Conservation (phyloP, 139 green algal genomes). For the Coccomyxa sp. region DNA sequence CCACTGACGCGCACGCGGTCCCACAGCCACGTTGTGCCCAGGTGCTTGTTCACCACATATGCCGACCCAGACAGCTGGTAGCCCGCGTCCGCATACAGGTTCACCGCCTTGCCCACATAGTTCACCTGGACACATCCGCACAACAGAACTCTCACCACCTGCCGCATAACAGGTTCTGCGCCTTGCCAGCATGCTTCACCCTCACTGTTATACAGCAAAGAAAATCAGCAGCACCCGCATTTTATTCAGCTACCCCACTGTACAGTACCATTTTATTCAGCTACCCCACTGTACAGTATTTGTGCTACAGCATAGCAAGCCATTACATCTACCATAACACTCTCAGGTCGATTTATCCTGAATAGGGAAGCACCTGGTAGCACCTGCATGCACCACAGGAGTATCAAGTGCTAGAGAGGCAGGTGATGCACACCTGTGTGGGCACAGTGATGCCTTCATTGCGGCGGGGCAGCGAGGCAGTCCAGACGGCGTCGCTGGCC, state of each 20-base stretch:
- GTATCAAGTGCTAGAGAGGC: no score
- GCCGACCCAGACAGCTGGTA: slow-evolving; percentile 85
- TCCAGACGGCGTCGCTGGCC: slow-evolving; percentile 22
- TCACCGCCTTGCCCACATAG: slow-evolving; percentile 97
- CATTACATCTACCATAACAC: no score
- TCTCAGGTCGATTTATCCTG: no score
- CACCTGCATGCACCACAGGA: no score
- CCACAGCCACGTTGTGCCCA: slow-evolving; percentile 97
- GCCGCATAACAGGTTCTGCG: neutral
- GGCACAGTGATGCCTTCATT: slow-evolving; percentile 94
- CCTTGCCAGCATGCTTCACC: no score
- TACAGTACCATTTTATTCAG: no score
- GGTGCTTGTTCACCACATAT: slow-evolving; percentile 96
- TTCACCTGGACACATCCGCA: slow-evolving; percentile 77
- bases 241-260: no score
- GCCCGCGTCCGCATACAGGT: slow-evolving; percentile 90
- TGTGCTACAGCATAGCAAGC: no score
- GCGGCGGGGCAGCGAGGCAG: slow-evolving; percentile 29
- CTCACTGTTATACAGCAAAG: no score
- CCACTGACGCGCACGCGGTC: slow-evolving; percentile 78
- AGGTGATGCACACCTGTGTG: slow-evolving; percentile 63
- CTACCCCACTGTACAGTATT: no score
- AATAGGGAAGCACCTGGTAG: no score
- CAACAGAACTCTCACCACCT: neutral
- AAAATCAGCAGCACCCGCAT: no score